A percentile compares a stretch with the other conserved stretches of the same genome.
phyloP scores from a whole-genome alignment of 2,329 filamentous ascomycete species.

The Aspergillus ochraceoroseus region DNA sequence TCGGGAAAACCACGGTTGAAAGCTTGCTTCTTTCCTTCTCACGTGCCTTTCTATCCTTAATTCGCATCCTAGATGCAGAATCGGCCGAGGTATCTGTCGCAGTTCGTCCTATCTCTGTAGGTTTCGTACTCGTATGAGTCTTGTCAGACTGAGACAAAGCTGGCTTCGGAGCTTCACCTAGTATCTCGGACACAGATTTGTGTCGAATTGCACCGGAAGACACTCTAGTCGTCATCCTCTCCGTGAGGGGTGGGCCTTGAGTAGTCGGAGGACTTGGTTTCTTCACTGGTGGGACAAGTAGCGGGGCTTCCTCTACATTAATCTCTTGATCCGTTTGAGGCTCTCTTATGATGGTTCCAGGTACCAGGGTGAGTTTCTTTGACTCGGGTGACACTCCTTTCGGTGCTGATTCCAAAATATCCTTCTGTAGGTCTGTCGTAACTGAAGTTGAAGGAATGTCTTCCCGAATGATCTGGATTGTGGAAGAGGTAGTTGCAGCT shows the following conservation, averaged over 20 bases:
- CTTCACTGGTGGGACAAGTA: conserved; percentile 23
- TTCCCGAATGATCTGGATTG: conserved; percentile 29
- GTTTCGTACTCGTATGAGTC: conserved; percentile 31
- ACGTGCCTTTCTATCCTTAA: conserved; percentile 52
- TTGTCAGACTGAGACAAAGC: conserved; percentile 37
- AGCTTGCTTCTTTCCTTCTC: conserved; percentile 59
- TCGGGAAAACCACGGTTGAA: conserved; percentile 74
- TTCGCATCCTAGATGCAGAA: conserved; percentile 38
- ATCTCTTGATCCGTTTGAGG: too few relatives aligned
- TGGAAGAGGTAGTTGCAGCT: conserved; percentile 14
- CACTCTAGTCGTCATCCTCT: conserved; percentile 64
- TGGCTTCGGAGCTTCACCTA: conserved; percentile 54
- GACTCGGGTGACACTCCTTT: conserved; percentile 11
- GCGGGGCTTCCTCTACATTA: conserved; percentile 16
- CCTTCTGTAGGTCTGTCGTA: conserved; percentile 20
- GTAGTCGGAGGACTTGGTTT: conserved; percentile 25
- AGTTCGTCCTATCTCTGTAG: conserved; percentile 23
- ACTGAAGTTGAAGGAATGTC: conserved; percentile 16
- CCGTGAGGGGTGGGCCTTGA: conserved; percentile 37
- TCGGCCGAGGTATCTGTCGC: conserved; percentile 25
- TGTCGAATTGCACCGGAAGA: conserved; percentile 65
- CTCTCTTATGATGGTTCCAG: conserved; percentile 13
- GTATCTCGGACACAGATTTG: conserved; percentile 68
- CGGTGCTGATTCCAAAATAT: conserved; percentile 14
- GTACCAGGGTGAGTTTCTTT: conserved; percentile 15